Conservation (phyloP, 129 eudicot genomes). For the Flaveria ramosissima region DNA sequence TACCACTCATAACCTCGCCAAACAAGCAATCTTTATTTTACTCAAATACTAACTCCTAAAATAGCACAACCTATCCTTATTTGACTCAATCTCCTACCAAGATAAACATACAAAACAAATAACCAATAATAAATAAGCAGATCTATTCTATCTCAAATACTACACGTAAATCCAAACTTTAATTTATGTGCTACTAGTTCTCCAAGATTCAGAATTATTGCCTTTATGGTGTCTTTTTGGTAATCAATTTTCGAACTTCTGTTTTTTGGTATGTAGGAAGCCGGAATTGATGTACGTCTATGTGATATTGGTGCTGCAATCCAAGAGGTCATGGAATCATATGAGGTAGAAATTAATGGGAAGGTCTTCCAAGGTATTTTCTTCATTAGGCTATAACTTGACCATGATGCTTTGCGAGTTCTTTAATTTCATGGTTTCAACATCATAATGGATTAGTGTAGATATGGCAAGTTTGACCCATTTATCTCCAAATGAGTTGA, state of each 20-base stretch:
- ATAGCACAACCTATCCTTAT: no score
- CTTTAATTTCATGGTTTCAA: not conserved
- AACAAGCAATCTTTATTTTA: no score
- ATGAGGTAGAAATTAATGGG: constrained; percentile 98
- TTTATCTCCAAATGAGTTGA: not conserved
- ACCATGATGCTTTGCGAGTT: not conserved
- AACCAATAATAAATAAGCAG: not conserved
- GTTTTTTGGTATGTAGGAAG: constrained; percentile 57
- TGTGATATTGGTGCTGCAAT: constrained; percentile 98
- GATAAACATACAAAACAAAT: no score
- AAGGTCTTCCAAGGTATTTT: constrained; percentile 86
- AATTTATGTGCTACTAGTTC: no score
- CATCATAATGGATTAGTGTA: not conserved
- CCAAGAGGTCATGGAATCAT: constrained; percentile 99
- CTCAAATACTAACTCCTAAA: no score
- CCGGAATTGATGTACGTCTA: constrained; percentile 96
- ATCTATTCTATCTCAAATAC: no score
- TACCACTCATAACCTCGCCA: no score
- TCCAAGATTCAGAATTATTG: not conserved
- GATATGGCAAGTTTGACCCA: not conserved
- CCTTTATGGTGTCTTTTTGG: constrained; percentile 5
- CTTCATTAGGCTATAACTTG: not conserved
- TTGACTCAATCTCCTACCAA: no score
- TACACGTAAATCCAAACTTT: no score
- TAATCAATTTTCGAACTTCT: not conserved